phyloP scores from a whole-genome alignment of 1,139 yeast genomes.

The Hemisphaericaspora xylanilytica region DNA sequence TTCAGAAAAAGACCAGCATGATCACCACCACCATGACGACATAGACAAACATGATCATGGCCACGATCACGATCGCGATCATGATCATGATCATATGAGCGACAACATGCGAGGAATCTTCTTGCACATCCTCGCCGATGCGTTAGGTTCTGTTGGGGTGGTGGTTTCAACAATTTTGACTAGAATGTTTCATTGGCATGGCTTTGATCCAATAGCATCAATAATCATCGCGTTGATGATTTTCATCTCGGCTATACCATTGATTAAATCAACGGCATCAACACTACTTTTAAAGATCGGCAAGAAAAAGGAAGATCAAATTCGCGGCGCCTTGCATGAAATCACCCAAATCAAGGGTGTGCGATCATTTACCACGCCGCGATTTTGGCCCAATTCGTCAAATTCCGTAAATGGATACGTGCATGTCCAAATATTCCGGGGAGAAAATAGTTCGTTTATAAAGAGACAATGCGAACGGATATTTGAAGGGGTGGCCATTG shows the following conservation, averaged over 20 bases:
- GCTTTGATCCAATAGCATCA: constrained; percentile 91
- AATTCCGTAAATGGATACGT: constrained; percentile 52
- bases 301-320: constrained; percentile 51
- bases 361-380: constrained; percentile 78
- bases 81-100: constrained; percentile 37
- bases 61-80: constrained; percentile 16
- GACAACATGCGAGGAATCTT: constrained; percentile 96
- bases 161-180: constrained; percentile 77
- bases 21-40: not conserved
- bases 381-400: constrained; percentile 73
- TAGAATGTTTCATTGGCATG: constrained; percentile 54
- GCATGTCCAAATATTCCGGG: constrained; percentile 67
- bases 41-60: not conserved
- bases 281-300: constrained; percentile 65
- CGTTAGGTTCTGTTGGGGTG: constrained; percentile 95
- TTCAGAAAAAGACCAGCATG: not conserved
- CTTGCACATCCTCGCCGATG: constrained; percentile 89
- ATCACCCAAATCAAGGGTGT: constrained; percentile 74
- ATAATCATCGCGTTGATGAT: constrained; percentile 80
- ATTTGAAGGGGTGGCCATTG: constrained; percentile 32
- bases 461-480: constrained; percentile 59
- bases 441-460: constrained; percentile 62
- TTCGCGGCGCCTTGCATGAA: constrained; percentile 66
- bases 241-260: constrained; percentile 77
- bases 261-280: constrained; percentile 76